Conservation (phyloP, 2,329 filamentous ascomycete species). For the Alternaria brassicae region DNA sequence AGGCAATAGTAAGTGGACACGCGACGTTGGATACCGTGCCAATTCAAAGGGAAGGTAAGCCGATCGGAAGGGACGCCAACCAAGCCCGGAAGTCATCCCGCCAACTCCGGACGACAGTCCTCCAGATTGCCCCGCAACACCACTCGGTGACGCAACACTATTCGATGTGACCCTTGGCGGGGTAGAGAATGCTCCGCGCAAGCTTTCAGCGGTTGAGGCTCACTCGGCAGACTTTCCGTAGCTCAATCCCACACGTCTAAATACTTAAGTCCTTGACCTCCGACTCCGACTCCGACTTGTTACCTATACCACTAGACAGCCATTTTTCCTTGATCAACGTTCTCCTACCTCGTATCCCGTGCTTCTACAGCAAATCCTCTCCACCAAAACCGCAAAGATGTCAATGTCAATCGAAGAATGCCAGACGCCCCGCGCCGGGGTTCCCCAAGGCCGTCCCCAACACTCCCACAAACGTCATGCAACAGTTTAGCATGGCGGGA, state of each 20-base stretch:
- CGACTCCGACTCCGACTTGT: neutral
- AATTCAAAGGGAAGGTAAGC: conserved; percentile 20
- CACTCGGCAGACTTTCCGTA: conserved; percentile 1
- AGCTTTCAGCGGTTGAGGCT: neutral
- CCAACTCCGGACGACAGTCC: conserved; percentile 29
- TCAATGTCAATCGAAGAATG: conserved; percentile 46
- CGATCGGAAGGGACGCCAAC: conserved; percentile 13
- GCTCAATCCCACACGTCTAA: neutral
- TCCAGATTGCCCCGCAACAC: conserved; percentile 31
- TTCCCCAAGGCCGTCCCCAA: conserved; percentile 37
- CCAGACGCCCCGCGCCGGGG: conserved; percentile 32
- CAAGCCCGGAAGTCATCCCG: conserved; percentile 7
- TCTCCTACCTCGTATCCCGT: neutral
- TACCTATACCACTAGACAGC: neutral
- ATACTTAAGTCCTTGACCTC: neutral
- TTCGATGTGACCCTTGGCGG: conserved; percentile 2
- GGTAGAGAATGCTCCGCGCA: conserved; percentile 4
- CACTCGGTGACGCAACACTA: conserved; percentile 26
- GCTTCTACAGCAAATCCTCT: neutral
- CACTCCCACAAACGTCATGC: conserved; percentile 39
- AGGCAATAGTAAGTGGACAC: neutral
- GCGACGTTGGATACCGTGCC: neutral
- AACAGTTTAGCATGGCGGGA: conserved; percentile 46
- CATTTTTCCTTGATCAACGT: neutral
- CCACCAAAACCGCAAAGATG: conserved; percentile 30